Conservation (phyloP, 352 stramenopile species). For the Blastocystis sp. region DNA sequence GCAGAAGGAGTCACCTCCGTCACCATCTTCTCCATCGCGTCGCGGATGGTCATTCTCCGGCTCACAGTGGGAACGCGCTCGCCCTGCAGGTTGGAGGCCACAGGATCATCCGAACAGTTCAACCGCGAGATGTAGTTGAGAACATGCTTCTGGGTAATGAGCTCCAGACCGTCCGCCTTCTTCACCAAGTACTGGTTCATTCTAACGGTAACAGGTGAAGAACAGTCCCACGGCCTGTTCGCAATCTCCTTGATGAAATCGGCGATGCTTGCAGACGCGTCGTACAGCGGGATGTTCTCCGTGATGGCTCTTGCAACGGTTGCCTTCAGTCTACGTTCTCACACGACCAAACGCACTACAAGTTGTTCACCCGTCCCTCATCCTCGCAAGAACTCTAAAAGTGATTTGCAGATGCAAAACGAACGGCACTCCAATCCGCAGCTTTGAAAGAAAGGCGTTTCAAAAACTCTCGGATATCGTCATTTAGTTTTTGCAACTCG, state of each 20-base stretch:
- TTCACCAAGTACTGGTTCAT: conserved; percentile 31
- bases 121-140: conserved; percentile 25
- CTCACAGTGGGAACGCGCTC: neutral
- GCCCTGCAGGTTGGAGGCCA: neutral
- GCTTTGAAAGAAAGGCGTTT: neutral
- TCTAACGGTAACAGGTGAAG: neutral
- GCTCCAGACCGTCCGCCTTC: conserved; percentile 20
- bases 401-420: neutral
- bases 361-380: neutral
- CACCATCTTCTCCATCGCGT: conserved; percentile 47
- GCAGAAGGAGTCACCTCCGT: neutral
- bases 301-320: conserved; percentile 10
- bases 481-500: neutral
- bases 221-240: neutral
- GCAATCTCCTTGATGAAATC: conserved; percentile 42
- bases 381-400: neutral
- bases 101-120: conserved; percentile 27
- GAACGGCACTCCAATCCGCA: neutral
- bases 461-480: neutral
- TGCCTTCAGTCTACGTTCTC: neutral
- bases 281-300: conserved; percentile 28
- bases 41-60: conserved; percentile 10
- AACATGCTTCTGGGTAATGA: conserved; percentile 43
- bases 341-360: conserved; percentile 23
- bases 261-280: neutral